Evolutionary conservation across 768 basidiomycete genomes (phyloP).

Genomic region (Suillus hirtellus): DNA sequence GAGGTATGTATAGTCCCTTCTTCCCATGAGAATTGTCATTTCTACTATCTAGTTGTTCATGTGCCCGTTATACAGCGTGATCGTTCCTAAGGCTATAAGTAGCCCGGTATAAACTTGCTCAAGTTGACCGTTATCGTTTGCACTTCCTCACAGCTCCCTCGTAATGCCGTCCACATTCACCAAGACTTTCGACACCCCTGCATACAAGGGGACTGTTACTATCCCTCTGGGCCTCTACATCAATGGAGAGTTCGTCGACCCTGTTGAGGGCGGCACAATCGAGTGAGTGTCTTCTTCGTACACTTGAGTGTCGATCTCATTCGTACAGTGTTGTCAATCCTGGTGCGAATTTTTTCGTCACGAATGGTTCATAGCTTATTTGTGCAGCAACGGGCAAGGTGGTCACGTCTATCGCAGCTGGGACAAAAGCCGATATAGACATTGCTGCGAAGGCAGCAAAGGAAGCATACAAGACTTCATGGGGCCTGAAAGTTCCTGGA

Average conservation of each 20-base stretch:
- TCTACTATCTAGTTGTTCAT: background rate
- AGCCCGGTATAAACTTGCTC: background rate
- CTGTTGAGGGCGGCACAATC: slow-evolving; percentile 52
- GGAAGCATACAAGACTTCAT: slow-evolving; percentile 53
- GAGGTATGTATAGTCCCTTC: background rate
- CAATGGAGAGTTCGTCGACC: slow-evolving; percentile 50
- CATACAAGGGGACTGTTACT: slow-evolving; percentile 57
- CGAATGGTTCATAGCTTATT: background rate
- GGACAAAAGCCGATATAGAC: slow-evolving; percentile 65
- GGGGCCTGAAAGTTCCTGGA: slow-evolving; percentile 63
- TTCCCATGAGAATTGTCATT: slow-evolving; percentile 1
- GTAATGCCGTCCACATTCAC: slow-evolving; percentile 41
- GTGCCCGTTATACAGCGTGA: background rate
- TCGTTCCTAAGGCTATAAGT: background rate
- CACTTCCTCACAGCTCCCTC: background rate
- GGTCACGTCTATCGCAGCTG: slow-evolving; percentile 56
- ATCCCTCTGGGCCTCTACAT: slow-evolving; percentile 73
- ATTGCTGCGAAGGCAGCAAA: slow-evolving; percentile 63
- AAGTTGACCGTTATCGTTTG: background rate
- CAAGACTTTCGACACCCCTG: slow-evolving; percentile 52
- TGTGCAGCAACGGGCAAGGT: slow-evolving; percentile 59
- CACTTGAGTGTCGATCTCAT: slow-evolving; percentile 5
- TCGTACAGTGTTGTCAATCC: slow-evolving; percentile 55
- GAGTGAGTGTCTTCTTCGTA: slow-evolving; percentile 46
- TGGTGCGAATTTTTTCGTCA: slow-evolving; percentile 27